Evolutionary conservation across 1,139 yeast genomes (phyloP), one percentile per base, ranked within the genome.

Genomic region (Williopsis jadinii): DNA sequence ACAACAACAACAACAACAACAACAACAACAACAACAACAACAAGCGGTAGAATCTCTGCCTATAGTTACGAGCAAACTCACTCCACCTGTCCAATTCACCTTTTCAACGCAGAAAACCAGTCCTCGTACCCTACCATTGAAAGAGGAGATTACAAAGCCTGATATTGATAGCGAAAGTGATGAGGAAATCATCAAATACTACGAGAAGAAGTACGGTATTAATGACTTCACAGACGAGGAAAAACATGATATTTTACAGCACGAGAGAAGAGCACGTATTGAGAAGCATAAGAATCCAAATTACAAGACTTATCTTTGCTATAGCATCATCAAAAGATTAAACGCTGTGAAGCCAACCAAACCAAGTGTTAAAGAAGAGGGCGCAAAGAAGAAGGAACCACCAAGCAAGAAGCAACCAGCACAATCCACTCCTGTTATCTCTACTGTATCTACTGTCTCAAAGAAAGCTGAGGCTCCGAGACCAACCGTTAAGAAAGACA

Each of bases 181-280:
- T 30, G 56, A 53, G 12, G 57, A 51, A 13, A 52, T 55, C n/a
- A 54, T 55, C 34, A 42, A 45, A 35, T 55, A 55, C 35, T 55
- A 55, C 36, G 55, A 54, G 36, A 35, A 41, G n/a, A 55, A 54
- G 41, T 55, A 48, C 36, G 49, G 45, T 11, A 52, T 54, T 13
- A 39, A 41, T 15, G 57, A 55, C 41, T 53, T 55, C 34, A 50
- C 57, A 11, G 44, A 47, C 19, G 59, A 55, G 34, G 59, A 55
- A 41, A 54, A 53, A 34, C 56, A 53, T 32, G 59, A 55, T 33
- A 55, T 55, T 9, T 38, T 55, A 15, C 56, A 53, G 31, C 59
- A 55, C 36, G 59, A 55, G 30, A 50, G 50, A 15, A 43, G 59
- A 29, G 56, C 57, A 1, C 38, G 54, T 14, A 44, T 53, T 27